Evolutionary conservation across 2,329 filamentous ascomycete genomes (phyloP).

Genomic region (Aspergillus costaricaensis): DNA sequence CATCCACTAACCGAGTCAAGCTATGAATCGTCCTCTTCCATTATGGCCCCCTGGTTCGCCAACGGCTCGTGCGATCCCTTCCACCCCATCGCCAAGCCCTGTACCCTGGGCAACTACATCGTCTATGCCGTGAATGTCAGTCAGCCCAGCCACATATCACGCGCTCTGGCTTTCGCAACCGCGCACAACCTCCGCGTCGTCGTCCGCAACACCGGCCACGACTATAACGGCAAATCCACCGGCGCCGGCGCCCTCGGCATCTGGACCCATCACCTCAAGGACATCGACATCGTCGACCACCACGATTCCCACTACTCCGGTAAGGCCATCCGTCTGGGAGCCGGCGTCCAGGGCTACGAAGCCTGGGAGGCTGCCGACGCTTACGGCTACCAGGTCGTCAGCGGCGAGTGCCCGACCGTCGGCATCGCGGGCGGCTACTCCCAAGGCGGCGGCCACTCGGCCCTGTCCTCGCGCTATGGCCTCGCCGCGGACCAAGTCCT

Average conservation of each 20-base stretch:
- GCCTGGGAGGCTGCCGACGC: slow-evolving; percentile 50
- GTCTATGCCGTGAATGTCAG: slow-evolving; percentile 41
- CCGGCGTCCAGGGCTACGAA: slow-evolving; percentile 56
- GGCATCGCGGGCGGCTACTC: slow-evolving; percentile 62
- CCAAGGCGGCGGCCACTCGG: slow-evolving; percentile 62
- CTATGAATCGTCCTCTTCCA: slow-evolving; percentile 13
- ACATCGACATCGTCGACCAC: slow-evolving; percentile 35
- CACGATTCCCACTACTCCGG: slow-evolving; percentile 50
- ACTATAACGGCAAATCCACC: slow-evolving; percentile 57
- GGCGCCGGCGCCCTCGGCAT: slow-evolving; percentile 54
- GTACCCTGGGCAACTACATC: slow-evolving; percentile 32
- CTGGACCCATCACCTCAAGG: slow-evolving; percentile 38
- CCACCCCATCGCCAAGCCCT: slow-evolving; percentile 27
- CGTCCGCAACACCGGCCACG: slow-evolving; percentile 46
- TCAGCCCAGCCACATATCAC: slow-evolving; percentile 26
- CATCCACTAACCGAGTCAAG: not conserved
- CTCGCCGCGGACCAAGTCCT: slow-evolving; percentile 57
- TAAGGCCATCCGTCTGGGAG: slow-evolving; percentile 55
- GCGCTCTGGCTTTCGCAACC: slow-evolving; percentile 26
- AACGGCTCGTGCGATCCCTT: slow-evolving; percentile 17
- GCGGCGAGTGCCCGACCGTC: slow-evolving; percentile 58
- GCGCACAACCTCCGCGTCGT: slow-evolving; percentile 49
- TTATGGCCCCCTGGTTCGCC: slow-evolving; percentile 17
- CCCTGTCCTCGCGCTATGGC: slow-evolving; percentile 57
- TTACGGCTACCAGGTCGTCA: slow-evolving; percentile 54